A percentile compares a stretch with the other conserved stretches of the same genome.
Evolutionary conservation across 2,329 filamentous ascomycete genomes (phyloP).

Genomic region (Arthrobotrys entomopaga): DNA sequence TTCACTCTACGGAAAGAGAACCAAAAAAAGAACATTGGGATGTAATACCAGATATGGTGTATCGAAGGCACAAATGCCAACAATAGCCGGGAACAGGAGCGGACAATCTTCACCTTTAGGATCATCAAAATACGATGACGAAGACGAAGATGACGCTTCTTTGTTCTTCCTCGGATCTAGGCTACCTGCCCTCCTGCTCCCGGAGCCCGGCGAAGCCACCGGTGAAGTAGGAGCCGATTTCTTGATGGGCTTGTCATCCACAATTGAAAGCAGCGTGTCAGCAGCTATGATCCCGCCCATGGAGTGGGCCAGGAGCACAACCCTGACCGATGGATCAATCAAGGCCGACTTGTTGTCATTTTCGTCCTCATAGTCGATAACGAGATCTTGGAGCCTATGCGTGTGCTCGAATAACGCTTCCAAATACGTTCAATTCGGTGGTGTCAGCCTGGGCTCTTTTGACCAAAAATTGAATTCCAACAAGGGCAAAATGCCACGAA

Average conservation of each 20-base stretch:
- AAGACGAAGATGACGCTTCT: slow-evolving; percentile 1
- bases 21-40: slow-evolving; percentile 73
- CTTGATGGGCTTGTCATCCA: slow-evolving; percentile 70
- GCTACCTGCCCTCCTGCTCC: slow-evolving; percentile 23
- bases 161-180: slow-evolving; percentile 44
- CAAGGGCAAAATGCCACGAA: neutral
- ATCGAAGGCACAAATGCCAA: slow-evolving; percentile 90
- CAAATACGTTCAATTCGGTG: slow-evolving; percentile 46
- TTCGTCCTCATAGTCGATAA: slow-evolving; percentile 50
- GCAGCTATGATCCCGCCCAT: slow-evolving; percentile 96
- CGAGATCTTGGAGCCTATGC: slow-evolving; percentile 52
- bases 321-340: slow-evolving; percentile 83
- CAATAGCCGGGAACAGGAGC: slow-evolving; percentile 93
- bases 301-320: slow-evolving; percentile 84
- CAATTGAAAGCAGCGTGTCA: slow-evolving; percentile 81
- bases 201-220: slow-evolving; percentile 59
- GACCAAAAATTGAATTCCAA: neutral
- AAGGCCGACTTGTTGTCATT: slow-evolving; percentile 80
- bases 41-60: slow-evolving; percentile 78
- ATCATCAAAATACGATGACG: slow-evolving; percentile 56
- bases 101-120: slow-evolving; percentile 64
- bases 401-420: slow-evolving; percentile 44
- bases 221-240: slow-evolving; percentile 60
- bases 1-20: neutral
- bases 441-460: slow-evolving; percentile 3